Conservation (phyloP, 1,139 yeast genomes). For the Taphrina sp. region DNA sequence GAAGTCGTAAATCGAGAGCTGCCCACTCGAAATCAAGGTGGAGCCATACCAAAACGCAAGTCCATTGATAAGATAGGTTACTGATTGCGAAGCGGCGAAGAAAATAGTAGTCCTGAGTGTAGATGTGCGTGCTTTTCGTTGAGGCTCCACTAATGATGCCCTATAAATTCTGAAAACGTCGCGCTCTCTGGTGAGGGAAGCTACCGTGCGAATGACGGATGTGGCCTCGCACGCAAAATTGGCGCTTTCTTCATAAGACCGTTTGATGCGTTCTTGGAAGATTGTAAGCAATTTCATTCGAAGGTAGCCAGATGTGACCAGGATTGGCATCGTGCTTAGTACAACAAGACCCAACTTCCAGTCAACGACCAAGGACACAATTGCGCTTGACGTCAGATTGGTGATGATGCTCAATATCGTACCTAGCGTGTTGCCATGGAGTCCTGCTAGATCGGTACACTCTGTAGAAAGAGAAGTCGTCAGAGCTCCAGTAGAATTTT, state of each 20-base stretch:
- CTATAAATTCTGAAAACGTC: slow-evolving; percentile 55
- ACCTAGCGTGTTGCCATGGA: slow-evolving; percentile 61
- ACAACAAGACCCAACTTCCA: slow-evolving; percentile 61
- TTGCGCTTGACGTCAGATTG: slow-evolving; percentile 68
- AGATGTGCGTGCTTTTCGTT: slow-evolving; percentile 54
- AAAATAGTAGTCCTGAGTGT: slow-evolving; percentile 50
- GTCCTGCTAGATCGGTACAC: slow-evolving; percentile 52
- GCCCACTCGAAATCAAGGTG: slow-evolving; percentile 37
- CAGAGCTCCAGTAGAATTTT: slow-evolving; percentile 58
- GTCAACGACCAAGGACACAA: slow-evolving; percentile 66
- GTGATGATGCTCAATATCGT: slow-evolving; percentile 35
- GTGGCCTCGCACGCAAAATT: slow-evolving; percentile 52
- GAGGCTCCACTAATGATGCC: slow-evolving; percentile 50
- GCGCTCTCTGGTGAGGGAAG: slow-evolving; percentile 56
- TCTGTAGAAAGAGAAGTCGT: slow-evolving; percentile 56
- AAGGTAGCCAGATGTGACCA: slow-evolving; percentile 69
- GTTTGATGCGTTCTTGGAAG: slow-evolving; percentile 56
- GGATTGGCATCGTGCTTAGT: slow-evolving; percentile 58
- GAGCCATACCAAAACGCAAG: slow-evolving; percentile 42
- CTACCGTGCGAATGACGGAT: slow-evolving; percentile 53
- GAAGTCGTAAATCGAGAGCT: slow-evolving; percentile 42
- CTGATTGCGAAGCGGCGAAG: slow-evolving; percentile 40
- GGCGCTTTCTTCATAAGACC: slow-evolving; percentile 51
- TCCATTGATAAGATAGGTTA: slow-evolving; percentile 40
- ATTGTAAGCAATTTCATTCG: slow-evolving; percentile 72